Evolutionary conservation across 1,284 basidiomycete genomes (phyloP), one percentile per base, ranked within the genome.

Genomic region (Pulveroboletus sp.): DNA sequence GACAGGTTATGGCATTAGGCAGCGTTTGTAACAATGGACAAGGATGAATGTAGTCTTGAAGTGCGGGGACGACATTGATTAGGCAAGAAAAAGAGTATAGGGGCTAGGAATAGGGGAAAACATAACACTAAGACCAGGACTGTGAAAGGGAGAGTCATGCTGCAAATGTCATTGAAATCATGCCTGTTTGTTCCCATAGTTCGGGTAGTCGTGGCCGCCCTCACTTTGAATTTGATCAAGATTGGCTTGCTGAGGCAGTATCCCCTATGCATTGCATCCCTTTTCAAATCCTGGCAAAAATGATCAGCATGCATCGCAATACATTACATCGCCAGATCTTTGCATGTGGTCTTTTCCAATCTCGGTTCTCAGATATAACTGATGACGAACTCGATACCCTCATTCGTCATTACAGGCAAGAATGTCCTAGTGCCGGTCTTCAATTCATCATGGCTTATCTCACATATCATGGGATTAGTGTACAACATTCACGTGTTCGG

Each of bases 401-500:
- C 11, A 14, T 38, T 15, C 14, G 15, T 4, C 12, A 47, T 5
- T 63, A 52, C 35, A 57, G 59, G 14, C 14, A 12, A 0, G 24
- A 25, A 0, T 31, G 42, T 3, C 60, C 52, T 4, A 45, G 35
- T 43, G 46, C 54, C 9, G 60, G 55, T 33, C 28, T 58, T 1
- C 36, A 15, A 1, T 59, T 56, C 31, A n/a, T 61, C 1, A 11
- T 42, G 0, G 43, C 36, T 8, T 59, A 5, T 1, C 20, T 59
- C 2, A 54, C 36, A n/a, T 31, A 36, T 2, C 20, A 56, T 50
- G 44, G 54, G 2, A 17, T 61, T 3, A 5, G 43, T 18, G 7
- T 59, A 5, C 59, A 61, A 17, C 1, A 26, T 1, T 20, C 31
- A 2, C 44, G 17, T 1, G 3, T 59, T 10, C 12, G 10, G 5